Percentiles rank a stretch among this genome's conserved stretches.
Conservation (phyloP, 768 basidiomycete genomes). For the Pisolithus albus region DNA sequence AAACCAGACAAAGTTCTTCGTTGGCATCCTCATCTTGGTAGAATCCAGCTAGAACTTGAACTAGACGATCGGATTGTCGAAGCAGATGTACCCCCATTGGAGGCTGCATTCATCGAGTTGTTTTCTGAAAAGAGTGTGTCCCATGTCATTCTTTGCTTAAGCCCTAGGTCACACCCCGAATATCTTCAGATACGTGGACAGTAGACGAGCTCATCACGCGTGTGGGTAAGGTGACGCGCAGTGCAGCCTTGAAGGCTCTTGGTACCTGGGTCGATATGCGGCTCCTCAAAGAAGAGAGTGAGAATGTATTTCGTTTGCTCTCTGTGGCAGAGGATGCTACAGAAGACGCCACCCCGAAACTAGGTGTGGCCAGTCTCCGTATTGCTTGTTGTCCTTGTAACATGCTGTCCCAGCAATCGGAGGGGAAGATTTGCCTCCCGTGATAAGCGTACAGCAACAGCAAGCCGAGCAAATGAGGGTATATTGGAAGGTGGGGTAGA, state of each 20-base stretch:
- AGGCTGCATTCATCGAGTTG: constrained; percentile 85
- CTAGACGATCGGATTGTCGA: constrained; percentile 74
- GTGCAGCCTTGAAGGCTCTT: constrained; percentile 64
- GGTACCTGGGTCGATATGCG: constrained; percentile 80
- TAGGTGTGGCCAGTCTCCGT: constrained; percentile 14
- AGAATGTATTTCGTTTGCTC: constrained; percentile 56
- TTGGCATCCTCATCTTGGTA: constrained; percentile 88
- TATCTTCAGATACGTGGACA: constrained; percentile 55
- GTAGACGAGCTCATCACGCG: constrained; percentile 58
- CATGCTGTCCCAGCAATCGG: constrained; percentile 18
- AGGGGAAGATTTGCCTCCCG: constrained; percentile 43
- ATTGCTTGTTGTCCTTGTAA: background rate
- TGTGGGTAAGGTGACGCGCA: constrained; percentile 60
- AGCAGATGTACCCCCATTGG: constrained; percentile 75
- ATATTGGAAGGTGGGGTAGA: constrained; percentile 68
- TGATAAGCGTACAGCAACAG: constrained; percentile 59
- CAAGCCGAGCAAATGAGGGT: constrained; percentile 82
- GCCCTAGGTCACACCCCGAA: background rate
- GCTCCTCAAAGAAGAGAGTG: constrained; percentile 63
- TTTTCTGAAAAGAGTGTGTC: constrained; percentile 64
- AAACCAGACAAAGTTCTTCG: constrained; percentile 90
- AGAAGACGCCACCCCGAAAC: constrained; percentile 18
- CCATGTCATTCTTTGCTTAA: background rate
- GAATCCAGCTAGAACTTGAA: constrained; percentile 71
- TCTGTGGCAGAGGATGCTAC: constrained; percentile 51